Conservation (phyloP, 2,329 filamentous ascomycete species). For the Alternaria sp. region DNA sequence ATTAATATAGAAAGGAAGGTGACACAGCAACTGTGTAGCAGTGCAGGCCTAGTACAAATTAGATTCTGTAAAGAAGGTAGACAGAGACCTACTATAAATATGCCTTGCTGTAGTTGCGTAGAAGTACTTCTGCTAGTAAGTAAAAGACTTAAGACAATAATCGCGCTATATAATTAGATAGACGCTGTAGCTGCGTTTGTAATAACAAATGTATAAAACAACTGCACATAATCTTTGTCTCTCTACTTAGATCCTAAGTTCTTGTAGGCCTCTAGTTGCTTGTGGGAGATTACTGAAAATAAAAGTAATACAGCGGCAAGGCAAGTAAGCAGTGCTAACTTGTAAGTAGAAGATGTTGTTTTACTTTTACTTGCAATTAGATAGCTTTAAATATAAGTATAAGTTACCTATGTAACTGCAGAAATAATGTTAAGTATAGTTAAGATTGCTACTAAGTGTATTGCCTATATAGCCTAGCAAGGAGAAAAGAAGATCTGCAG, state of each 20-base stretch:
- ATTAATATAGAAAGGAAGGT: constrained; percentile 14
- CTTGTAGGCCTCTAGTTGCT: constrained; percentile 11
- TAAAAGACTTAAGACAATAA: constrained; percentile 9
- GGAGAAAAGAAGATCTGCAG: no score
- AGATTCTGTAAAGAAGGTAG: no score
- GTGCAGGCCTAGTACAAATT: not conserved
- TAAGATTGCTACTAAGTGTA: no score
- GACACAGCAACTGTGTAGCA: constrained; percentile 4
- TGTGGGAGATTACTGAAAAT: constrained; percentile 3
- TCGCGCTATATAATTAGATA: constrained; percentile 4
- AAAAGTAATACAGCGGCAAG: constrained; percentile 8
- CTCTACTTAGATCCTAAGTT: constrained; percentile 5
- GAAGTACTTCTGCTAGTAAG: constrained; percentile 7
- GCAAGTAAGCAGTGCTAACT: constrained; percentile 11
- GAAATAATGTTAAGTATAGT: no score
- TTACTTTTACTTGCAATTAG: constrained; percentile 10
- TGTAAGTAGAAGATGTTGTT: constrained; percentile 4
- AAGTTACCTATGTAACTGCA: not conserved
- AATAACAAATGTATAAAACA: constrained; percentile 8
- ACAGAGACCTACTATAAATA: no score
- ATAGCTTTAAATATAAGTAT: not conserved
- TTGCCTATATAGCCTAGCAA: no score
- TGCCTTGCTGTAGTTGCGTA: not conserved
- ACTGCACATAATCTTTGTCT: constrained; percentile 9
- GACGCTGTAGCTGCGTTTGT: constrained; percentile 5